phyloP scores from a whole-genome alignment of 805 yeast species.

The Ogataea paraovalis region DNA sequence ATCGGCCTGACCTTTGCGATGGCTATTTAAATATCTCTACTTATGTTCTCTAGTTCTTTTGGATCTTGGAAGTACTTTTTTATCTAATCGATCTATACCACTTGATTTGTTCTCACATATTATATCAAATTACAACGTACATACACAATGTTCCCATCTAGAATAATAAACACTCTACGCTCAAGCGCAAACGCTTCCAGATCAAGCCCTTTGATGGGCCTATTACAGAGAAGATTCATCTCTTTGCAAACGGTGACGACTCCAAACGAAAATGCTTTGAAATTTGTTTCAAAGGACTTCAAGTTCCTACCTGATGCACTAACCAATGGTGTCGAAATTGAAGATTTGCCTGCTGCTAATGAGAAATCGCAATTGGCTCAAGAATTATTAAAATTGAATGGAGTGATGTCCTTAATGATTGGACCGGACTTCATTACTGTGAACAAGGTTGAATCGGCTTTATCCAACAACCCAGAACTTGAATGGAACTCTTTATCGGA shows the following conservation, averaged over 20 bases:
- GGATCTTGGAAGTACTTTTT: no score
- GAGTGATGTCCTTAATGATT: constrained; percentile 67
- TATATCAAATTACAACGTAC: not conserved
- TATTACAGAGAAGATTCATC: constrained; percentile 10
- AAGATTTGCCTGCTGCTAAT: constrained; percentile 48
- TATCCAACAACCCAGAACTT: constrained; percentile 32
- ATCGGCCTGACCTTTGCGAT: not conserved
- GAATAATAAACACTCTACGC: not conserved
- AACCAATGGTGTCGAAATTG: constrained; percentile 47
- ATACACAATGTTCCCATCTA: constrained; percentile 3
- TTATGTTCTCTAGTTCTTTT: not conserved
- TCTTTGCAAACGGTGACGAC: constrained; percentile 49
- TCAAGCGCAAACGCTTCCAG: not conserved
- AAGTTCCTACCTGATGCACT: constrained; percentile 42
- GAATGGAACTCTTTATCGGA: constrained; percentile 29
- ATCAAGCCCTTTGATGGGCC: not conserved
- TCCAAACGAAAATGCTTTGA: constrained; percentile 73
- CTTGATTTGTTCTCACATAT: not conserved
- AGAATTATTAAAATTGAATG: constrained; percentile 53
- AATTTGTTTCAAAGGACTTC: constrained; percentile 50
- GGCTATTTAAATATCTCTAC: not conserved
- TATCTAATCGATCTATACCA: not conserved
- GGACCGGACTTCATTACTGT: constrained; percentile 74
- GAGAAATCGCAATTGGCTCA: constrained; percentile 62
- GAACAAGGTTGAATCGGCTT: constrained; percentile 42